phyloP scores from a whole-genome alignment of 805 yeast genomes.

The Zygosaccharomyces rouxii region DNA sequence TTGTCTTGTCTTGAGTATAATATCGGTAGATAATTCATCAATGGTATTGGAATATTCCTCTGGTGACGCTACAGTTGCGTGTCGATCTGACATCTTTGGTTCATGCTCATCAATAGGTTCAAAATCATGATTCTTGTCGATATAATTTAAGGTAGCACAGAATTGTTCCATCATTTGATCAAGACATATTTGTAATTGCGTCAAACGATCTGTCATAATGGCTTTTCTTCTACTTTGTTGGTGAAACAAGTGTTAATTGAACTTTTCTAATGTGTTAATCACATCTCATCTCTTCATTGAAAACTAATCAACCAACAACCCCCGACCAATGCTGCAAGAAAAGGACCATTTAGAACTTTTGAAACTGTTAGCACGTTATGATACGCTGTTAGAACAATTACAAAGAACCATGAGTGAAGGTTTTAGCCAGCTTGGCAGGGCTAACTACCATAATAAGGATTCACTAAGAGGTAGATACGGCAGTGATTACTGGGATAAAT shows the following conservation, averaged over 20 bases:
- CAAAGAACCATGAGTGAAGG: conserved; percentile 26
- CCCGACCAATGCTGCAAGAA: conserved; percentile 7
- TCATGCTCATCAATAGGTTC: conserved; percentile 45
- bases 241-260: not conserved
- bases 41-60: conserved; percentile 46
- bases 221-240: not conserved
- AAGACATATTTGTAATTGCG: conserved; percentile 83
- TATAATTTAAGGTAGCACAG: conserved; percentile 71
- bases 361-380: conserved; percentile 22
- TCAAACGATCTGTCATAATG: conserved; percentile 75
- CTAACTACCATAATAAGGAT: conserved; percentile 33
- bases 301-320: not conserved
- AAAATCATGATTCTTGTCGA: conserved; percentile 70
- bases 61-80: conserved; percentile 49
- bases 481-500: conserved; percentile 32
- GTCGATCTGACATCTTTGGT: conserved; percentile 58
- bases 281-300: not conserved
- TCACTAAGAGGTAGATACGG: conserved; percentile 32
- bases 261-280: not conserved
- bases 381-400: conserved; percentile 28
- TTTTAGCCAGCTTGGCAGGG: conserved; percentile 27
- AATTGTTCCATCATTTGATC: conserved; percentile 77
- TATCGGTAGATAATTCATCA: conserved; percentile 77
- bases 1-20: conserved; percentile 81
- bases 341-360: conserved; percentile 14